Conservation (phyloP, 768 basidiomycete species). For the Trametes gibbosa region DNA sequence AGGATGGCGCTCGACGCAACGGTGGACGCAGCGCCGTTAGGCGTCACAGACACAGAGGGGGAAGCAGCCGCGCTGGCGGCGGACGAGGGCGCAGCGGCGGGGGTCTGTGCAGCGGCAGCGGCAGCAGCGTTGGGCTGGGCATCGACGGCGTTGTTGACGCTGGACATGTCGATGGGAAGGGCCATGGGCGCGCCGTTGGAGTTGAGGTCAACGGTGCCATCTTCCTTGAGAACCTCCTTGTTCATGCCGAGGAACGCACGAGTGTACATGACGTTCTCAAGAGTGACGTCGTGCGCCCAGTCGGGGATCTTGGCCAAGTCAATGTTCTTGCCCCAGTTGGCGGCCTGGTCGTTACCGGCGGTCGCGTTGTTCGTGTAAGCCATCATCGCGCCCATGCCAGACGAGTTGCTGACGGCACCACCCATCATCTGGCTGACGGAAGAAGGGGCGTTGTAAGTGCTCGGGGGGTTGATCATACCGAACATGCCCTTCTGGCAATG, state of each 20-base stretch:
- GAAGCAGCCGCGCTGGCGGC: constrained; percentile 22
- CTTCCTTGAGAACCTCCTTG: constrained; percentile 47
- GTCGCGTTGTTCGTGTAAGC: constrained; percentile 50
- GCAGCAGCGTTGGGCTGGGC: constrained; percentile 28
- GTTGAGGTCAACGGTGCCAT: constrained; percentile 53
- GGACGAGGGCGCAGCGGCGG: constrained; percentile 22
- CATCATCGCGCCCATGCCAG: constrained; percentile 55
- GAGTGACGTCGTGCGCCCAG: constrained; percentile 48
- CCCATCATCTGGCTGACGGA: constrained; percentile 57
- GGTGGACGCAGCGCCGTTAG: constrained; percentile 46
- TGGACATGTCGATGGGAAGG: constrained; percentile 58
- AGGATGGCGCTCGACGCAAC: constrained; percentile 50
- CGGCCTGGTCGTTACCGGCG: constrained; percentile 43
- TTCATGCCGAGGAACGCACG: constrained; percentile 45
- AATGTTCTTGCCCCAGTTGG: constrained; percentile 61
- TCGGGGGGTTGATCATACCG: constrained; percentile 71
- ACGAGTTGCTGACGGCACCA: constrained; percentile 35
- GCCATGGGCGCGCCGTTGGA: constrained; percentile 45
- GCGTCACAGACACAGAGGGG: constrained; percentile 21
- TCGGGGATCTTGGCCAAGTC: constrained; percentile 53
- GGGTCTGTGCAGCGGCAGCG: constrained; percentile 30
- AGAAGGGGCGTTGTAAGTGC: constrained; percentile 40
- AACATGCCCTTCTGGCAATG: constrained; percentile 88
- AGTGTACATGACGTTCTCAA: constrained; percentile 58
- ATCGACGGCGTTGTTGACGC: constrained; percentile 36